Percentiles rank a stretch among this genome's conserved stretches.
Evolutionary conservation across 148 eudicot genomes (phyloP).

Genomic region (Tetragonia tetragonoides): DNA sequence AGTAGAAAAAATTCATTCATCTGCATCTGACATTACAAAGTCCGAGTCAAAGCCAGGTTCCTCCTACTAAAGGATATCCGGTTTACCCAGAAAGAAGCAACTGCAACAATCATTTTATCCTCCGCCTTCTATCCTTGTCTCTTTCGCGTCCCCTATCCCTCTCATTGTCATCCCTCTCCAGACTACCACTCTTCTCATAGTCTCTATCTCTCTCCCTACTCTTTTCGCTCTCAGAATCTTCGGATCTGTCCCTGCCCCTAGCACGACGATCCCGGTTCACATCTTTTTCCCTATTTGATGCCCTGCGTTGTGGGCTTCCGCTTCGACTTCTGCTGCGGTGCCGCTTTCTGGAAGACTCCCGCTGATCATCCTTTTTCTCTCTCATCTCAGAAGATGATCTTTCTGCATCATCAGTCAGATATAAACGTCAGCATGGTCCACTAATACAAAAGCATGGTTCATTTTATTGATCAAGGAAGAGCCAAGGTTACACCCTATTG

Average conservation of each 20-base stretch:
- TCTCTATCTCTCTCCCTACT: constrained; percentile 34
- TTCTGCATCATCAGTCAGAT: constrained; percentile 39
- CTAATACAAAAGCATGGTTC: background rate
- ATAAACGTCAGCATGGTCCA: constrained; percentile 9
- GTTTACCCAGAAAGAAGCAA: background rate
- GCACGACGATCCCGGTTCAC: constrained; percentile 40
- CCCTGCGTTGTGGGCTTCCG: constrained; percentile 59
- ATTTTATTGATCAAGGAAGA: too few species aligned
- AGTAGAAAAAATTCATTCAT: constrained; percentile 6
- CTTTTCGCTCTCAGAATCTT: constrained; percentile 44
- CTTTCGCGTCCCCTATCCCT: constrained; percentile 51
- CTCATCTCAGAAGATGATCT: constrained; percentile 46
- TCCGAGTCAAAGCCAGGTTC: background rate
- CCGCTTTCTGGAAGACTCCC: constrained; percentile 61
- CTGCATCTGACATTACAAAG: background rate
- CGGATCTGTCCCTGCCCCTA: constrained; percentile 37
- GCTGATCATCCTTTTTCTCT: constrained; percentile 53
- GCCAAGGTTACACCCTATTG: too few species aligned
- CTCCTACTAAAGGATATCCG: background rate
- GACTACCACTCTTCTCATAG: constrained; percentile 50
- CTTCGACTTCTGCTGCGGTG: constrained; percentile 64
- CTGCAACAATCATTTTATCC: constrained; percentile 38
- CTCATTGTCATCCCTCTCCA: constrained; percentile 50
- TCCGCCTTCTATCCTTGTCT: constrained; percentile 62
- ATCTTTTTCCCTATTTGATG: constrained; percentile 44